Percentiles rank a stretch among this genome's conserved stretches.
phyloP scores from a whole-genome alignment of 2,329 filamentous ascomycete species.

The Zasmidium citrigriseum region DNA sequence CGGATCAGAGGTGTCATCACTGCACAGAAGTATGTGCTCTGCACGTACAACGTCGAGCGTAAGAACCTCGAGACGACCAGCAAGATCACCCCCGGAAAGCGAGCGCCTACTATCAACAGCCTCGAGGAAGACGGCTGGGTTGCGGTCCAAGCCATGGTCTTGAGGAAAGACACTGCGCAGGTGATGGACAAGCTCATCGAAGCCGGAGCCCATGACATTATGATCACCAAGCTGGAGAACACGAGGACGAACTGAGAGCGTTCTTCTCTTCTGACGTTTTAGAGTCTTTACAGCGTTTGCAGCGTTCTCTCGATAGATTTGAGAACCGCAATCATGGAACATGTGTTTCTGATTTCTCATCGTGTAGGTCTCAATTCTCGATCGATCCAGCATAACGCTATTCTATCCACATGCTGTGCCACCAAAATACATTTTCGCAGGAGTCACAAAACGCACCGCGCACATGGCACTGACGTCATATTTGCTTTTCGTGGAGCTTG shows the following conservation, averaged over 20 bases:
- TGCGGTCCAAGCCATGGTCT: slow-evolving; percentile 91
- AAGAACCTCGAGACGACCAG: slow-evolving; percentile 65
- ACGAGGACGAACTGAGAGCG: slow-evolving; percentile 51
- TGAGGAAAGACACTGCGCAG: slow-evolving; percentile 78
- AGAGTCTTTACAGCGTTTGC: background rate
- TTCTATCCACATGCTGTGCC: background rate
- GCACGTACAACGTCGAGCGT: slow-evolving; percentile 91
- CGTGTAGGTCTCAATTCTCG: no score
- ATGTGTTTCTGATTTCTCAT: no score
- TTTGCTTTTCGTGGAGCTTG: background rate
- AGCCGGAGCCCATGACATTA: slow-evolving; percentile 78
- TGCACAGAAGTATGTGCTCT: slow-evolving; percentile 89
- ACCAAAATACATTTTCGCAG: background rate
- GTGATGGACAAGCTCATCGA: slow-evolving; percentile 83
- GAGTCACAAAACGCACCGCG: no score
- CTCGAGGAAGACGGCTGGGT: slow-evolving; percentile 91
- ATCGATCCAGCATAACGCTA: background rate
- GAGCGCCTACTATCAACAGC: slow-evolving; percentile 86
- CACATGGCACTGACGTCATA: background rate
- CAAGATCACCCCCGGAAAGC: slow-evolving; percentile 86
- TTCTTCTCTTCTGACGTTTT: background rate
- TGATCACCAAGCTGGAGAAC: slow-evolving; percentile 85
- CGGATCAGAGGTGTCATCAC: slow-evolving; percentile 93
- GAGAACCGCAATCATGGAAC: background rate
- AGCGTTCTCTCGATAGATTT: background rate